A percentile compares a stretch with the other conserved stretches of the same genome.
Evolutionary conservation across 148 eudicot species (phyloP).

Genomic region (Cornus suecica): DNA sequence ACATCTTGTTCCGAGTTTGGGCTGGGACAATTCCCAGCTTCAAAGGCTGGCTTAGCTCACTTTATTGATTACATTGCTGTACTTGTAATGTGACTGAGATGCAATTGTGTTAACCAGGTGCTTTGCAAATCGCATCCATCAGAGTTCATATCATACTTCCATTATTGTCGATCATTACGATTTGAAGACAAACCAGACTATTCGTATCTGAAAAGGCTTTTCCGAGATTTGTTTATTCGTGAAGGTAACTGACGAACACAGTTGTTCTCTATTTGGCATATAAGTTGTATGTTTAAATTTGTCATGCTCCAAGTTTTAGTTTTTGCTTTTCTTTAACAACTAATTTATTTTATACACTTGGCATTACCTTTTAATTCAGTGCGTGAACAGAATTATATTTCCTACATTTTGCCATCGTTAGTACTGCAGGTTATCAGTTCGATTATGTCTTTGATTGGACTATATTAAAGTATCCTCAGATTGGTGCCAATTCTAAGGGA

Average conservation of each 20-base stretch:
- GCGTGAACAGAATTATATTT: not conserved
- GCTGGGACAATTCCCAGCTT: not conserved
- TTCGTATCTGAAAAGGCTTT: constrained; percentile 90
- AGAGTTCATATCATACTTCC: constrained; percentile 92
- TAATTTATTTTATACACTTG: not conserved
- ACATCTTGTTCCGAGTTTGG: constrained; percentile 6
- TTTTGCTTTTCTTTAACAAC: not conserved
- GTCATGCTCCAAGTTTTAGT: not conserved
- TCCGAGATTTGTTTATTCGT: constrained; percentile 87
- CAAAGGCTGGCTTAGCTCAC: not conserved
- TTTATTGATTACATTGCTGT: not conserved
- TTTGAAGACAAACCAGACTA: constrained; percentile 98
- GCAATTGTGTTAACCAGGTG: constrained; percentile 41
- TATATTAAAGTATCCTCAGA: constrained; percentile 85
- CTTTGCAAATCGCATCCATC: constrained; percentile 91
- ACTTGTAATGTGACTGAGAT: not conserved
- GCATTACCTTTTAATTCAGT: not conserved
- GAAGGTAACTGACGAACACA: constrained; percentile 56
- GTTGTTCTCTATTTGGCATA: not conserved
- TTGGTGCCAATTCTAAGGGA: constrained; percentile 74
- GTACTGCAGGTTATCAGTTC: constrained; percentile 67
- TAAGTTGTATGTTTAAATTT: not conserved
- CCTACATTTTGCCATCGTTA: constrained; percentile 14
- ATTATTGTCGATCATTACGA: constrained; percentile 84
- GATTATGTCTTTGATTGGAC: constrained; percentile 99